phyloP scores from a whole-genome alignment of 1,284 basidiomycete genomes.

The Phylloporus sp. region DNA sequence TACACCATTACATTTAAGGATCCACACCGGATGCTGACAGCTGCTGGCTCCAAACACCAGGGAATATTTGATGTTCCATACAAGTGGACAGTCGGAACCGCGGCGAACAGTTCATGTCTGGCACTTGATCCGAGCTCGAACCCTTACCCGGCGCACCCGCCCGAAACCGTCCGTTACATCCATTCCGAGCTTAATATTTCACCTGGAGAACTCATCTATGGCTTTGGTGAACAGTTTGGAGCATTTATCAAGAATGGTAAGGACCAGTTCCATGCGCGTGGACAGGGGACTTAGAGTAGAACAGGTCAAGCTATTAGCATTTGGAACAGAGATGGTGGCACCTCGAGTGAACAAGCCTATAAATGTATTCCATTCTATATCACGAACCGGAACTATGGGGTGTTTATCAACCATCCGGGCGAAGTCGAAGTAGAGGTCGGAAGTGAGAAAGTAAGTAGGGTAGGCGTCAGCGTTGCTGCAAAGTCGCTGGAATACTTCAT shows the following conservation, averaged over 20 bases:
- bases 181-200: conserved; percentile 74
- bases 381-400: conserved; percentile 73
- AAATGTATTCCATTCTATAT: conserved; percentile 80
- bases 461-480: conserved; percentile 72
- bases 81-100: conserved; percentile 65
- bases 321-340: conserved; percentile 79
- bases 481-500: conserved; percentile 73
- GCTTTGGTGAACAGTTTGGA: conserved; percentile 77
- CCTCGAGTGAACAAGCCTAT: conserved; percentile 77
- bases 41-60: conserved; percentile 67
- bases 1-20: conserved; percentile 71
- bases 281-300: conserved; percentile 5
- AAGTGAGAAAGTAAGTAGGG: conserved; percentile 76
- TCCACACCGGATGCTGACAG: conserved; percentile 23
- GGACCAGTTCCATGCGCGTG: conserved; percentile 16
- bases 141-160: conserved; percentile 54
- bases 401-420: conserved; percentile 81
- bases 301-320: conserved; percentile 67
- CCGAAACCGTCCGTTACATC: conserved; percentile 58
- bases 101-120: conserved; percentile 68
- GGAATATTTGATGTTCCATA: conserved; percentile 71
- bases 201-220: conserved; percentile 77
- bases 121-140: conserved; percentile 66
- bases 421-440: conserved; percentile 80
- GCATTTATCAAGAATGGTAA: conserved; percentile 78